A percentile compares a stretch with the other conserved stretches of the same genome.
Evolutionary conservation across 495 filamentous ascomycete species (phyloP).

Genomic region (Antarctomyces pellizariae): DNA sequence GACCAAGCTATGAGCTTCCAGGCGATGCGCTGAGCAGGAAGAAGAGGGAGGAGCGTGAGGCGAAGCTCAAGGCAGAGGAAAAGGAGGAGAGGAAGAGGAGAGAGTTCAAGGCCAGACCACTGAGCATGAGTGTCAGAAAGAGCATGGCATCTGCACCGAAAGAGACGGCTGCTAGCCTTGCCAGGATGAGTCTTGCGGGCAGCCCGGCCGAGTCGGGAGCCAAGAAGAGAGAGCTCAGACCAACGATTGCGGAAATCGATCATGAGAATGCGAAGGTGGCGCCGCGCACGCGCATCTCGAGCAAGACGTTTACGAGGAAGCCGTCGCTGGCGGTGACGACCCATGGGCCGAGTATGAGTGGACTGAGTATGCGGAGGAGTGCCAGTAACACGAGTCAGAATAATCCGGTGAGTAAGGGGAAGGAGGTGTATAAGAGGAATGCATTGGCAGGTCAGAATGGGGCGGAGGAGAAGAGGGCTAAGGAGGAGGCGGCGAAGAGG

Average conservation of each 20-base stretch:
- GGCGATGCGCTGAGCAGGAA: conserved; percentile 50
- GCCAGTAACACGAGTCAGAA: no score
- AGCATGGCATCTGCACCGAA: conserved; percentile 16
- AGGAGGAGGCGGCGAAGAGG: conserved; percentile 30
- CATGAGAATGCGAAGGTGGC: neutral
- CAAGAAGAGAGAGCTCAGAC: conserved; percentile 1
- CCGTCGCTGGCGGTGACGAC: no score
- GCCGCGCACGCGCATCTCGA: no score
- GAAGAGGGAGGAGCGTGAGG: conserved; percentile 41
- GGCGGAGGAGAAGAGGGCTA: conserved; percentile 26
- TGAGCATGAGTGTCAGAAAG: conserved; percentile 21
- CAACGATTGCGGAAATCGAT: conserved; percentile 14
- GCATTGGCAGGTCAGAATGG: conserved; percentile 22
- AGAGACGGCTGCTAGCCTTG: conserved; percentile 33
- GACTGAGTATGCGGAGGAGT: no score
- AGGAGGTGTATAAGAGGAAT: conserved; percentile 36
- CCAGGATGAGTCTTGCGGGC: conserved; percentile 18
- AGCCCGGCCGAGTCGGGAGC: conserved; percentile 4
- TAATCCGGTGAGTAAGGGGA: no score
- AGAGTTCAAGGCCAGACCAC: conserved; percentile 40
- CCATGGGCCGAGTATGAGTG: no score
- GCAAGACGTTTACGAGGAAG: no score
- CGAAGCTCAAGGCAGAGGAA: conserved; percentile 32
- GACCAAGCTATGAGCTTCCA: conserved; percentile 42
- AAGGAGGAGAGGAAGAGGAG: conserved; percentile 31